Evolutionary conservation across 306 rosid genomes (phyloP), one percentile per base, ranked within the genome.

Genomic region (Begonia loranthoides): DNA sequence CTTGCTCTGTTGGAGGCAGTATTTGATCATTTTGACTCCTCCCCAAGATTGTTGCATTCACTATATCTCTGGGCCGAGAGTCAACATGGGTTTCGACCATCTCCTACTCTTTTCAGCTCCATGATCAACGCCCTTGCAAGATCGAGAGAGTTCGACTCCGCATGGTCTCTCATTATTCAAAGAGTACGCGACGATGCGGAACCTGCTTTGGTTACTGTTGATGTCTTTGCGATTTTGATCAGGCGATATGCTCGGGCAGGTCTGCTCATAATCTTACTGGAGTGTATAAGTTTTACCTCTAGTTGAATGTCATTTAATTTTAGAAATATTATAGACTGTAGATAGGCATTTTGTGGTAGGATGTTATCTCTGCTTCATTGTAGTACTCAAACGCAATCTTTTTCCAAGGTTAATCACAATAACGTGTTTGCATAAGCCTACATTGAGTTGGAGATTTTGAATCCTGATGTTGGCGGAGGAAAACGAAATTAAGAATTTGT

Each of bases 161-260:
- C 81, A 8, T 89, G 97, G 97, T 69, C 65, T 41, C 54, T 85
- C 56, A 58, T 89, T 60, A 73, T 70, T 15, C 69, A 55, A 56
- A 61, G 57, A 45, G 52, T 72, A 13, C 55, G 56, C 24, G 43
- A 60, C 51, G 63, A 72, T 11, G 73, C 57, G 15, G 73, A 41
- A 46, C 63, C 52, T 6, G 17, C 12, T 1, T 65, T 79, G 75
- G 83, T 89, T 62, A 65, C 93, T 1, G 65, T 45, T 9, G 78
- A 68, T 9, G 74, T 81, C 0, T 83, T 89, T 48, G 87, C 79
- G 43, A 64, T 68, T 71, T 65, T 89, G 81, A 85, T 89, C 74
- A 82, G 95, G 53, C 76, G 95, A 36, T 89, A 89, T 41, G 62
- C 87, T 3, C 85, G 83, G 3, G 94, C 87, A 65, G 93, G 97